Conservation (phyloP, 768 basidiomycete species). For the Tulasnella sp. region DNA sequence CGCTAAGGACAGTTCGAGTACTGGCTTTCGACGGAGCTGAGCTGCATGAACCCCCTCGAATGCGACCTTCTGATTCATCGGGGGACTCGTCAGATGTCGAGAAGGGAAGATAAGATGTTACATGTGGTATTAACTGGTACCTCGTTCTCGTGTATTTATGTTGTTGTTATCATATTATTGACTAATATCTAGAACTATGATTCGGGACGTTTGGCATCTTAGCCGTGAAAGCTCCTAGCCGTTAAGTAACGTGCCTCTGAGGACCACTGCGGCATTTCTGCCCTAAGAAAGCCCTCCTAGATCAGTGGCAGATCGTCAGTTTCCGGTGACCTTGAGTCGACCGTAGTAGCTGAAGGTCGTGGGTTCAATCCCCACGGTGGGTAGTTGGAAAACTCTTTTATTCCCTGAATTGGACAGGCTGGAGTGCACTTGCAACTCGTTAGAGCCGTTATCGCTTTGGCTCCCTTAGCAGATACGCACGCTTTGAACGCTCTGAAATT, state of each 20-base stretch:
- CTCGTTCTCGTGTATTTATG: not conserved
- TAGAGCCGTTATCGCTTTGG: too few relatives aligned
- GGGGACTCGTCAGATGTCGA: not conserved
- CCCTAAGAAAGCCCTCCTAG: not conserved
- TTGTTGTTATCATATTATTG: not conserved
- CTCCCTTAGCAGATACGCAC: too few relatives aligned
- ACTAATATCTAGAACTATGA: not conserved
- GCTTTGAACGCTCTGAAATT: too few relatives aligned
- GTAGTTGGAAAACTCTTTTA: too few relatives aligned
- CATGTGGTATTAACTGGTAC: not conserved
- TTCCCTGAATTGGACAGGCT: too few relatives aligned
- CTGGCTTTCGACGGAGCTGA: not conserved
- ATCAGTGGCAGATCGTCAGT: not conserved
- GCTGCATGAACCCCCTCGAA: not conserved
- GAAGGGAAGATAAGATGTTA: not conserved
- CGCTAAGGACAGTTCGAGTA: not conserved
- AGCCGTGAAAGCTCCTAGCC: too few relatives aligned
- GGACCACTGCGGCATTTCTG: not conserved
- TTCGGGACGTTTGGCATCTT: too few relatives aligned
- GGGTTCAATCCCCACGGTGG: not conserved
- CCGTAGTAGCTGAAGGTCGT: not conserved
- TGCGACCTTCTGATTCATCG: not conserved
- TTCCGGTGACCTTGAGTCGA: not conserved
- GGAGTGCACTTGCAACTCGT: too few relatives aligned
- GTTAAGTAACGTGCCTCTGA: too few relatives aligned